Percentiles rank a stretch among this genome's conserved stretches.
These are phyloP conservation scores for Coniella lustricola DNA, from an alignment of 2,329 filamentous ascomycete genomes.

Conservation along the genomic window DNA sequence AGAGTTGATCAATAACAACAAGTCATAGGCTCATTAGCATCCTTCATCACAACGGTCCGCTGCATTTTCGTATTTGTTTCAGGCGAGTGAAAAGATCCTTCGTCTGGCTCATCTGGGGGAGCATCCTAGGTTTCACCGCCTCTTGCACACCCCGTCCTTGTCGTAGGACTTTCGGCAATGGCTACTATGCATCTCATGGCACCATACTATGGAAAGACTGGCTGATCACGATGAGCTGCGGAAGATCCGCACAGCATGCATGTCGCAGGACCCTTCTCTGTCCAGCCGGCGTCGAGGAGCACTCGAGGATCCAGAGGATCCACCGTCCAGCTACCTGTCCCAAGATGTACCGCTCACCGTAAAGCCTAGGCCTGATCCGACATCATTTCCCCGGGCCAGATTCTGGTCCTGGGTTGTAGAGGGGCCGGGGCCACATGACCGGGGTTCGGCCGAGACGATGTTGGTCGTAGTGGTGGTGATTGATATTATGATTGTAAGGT, in stretches of 20 bases:
- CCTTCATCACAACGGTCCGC: background rate
- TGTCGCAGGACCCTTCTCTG: background rate
- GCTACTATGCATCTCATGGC: no score
- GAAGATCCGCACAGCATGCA: background rate
- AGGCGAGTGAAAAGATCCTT: background rate
- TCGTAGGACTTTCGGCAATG: slow-evolving; percentile 2
- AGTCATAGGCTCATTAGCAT: background rate
- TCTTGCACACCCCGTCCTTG: background rate
- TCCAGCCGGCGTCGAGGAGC: background rate
- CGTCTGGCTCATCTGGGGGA: background rate
- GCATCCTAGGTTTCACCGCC: slow-evolving; percentile 1
- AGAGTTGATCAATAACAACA: background rate
- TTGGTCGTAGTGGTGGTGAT: no score
- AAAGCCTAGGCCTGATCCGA: slow-evolving; percentile 1
- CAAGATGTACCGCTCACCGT: slow-evolving; percentile 10
- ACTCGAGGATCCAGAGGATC: background rate
- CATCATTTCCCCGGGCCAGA: slow-evolving; percentile 3
- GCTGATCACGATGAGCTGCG: background rate
- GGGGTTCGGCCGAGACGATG: no score
- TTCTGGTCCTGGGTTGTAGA: background rate
- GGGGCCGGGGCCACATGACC: no score
- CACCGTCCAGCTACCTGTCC: background rate
- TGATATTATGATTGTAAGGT: no score
- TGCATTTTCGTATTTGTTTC: slow-evolving; percentile 6
- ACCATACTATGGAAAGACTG: no score